Evolutionary conservation across 2,329 filamentous ascomycete species (phyloP), one percentile per base, ranked within the genome.

Genomic region (Aspergillus texensis): DNA sequence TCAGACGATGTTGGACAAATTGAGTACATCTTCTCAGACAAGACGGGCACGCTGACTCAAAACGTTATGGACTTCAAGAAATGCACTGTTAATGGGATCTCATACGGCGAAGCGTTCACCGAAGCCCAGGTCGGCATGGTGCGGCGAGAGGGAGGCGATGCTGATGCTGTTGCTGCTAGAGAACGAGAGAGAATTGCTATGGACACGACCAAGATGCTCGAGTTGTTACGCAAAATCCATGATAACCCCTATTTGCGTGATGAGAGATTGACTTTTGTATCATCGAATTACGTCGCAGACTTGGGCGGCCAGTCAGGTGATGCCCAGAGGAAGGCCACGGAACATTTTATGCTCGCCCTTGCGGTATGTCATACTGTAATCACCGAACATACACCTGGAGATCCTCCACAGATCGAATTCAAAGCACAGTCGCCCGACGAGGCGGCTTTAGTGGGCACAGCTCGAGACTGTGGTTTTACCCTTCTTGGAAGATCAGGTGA

Each of bases 51-150:
- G 2, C 81, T 96, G 67, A 96, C 92, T 0, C 92, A 96, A 73
- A 96, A 96, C 75, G 91, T 96, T 59, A 96, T 96, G 95, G 96
- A 99, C 77, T 99, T 98, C 86, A 99, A 98, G 79, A 99, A 99
- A 79, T 93, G 91, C 61, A 96, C 94, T 0, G 90, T 99, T 79
- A 98, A 98, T 72, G 94, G 94, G n/a, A 87, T 95, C 64, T 89
- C 94, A 0, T 99, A 99, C 70, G 95, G 96, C 65, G 95, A 99
- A 80, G 95, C 95, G 0, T 99, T 97, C 74, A 99, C 96, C 0
- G 95, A 99, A 78, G 95, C 95, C 0, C 92, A 97, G 78, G 92
- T 94, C 58, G 95, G 95, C 62, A 95, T 99, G 92, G 93, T 96
- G 75, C 93, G 94, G 78, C 88, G 95, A 65, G 82, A 94, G 78